Base-by-base conservation (phyloP, 495 filamentous ascomycete species). In the Friedmanniomyces simplex region DNA sequence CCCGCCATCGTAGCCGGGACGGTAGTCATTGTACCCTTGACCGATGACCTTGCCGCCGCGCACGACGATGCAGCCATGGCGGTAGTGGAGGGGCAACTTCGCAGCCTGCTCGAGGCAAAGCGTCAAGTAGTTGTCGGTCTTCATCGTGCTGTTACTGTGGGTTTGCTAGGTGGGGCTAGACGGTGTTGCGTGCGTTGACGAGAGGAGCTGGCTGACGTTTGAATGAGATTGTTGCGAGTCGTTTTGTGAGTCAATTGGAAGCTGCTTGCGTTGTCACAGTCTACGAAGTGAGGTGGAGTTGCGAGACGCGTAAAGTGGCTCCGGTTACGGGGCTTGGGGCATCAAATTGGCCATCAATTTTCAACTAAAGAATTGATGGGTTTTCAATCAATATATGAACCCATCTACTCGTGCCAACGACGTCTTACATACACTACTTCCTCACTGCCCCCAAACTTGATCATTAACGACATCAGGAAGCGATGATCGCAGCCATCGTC, bases 31-130 rank as follows among this genome's bases (percentile, higher is more conserved):
- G 68, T 69, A 74, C 47, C 75, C 75, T 36, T 71, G 70, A 21
- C 75, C 75, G 52, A 80, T 73, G 50, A 79, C 68, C 57, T 77
- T 79, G 46, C 77, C 75, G 46, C 76, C 76, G 42, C 76, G 74
- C 46, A 76, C 76, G 52, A 77, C 70, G 67, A 78, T 74, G 45
- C 69, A 70, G 16, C 75, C 76, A 66, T 77, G 76, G 56, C 73
- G 73, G 63, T 73, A 74, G 63, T 68, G 70, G 28, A 79, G 74
- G 24, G 74, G 71, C 12, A 75, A 78, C 20, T 71, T 68, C 42
- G 75, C 60, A 39, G 76, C 76, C 68, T 79, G 75, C 68, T 77
- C 70, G 46, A 78, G 74, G 68, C 76, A 77, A 34, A 77, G 68
- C 55, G 68, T 69, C 34, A 78, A 68, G 58, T 73, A 77, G 42